A percentile compares a stretch with the other conserved stretches of the same genome.
Evolutionary conservation across 2,329 filamentous ascomycete genomes (phyloP).

Genomic region (Paraphoma sp.): DNA sequence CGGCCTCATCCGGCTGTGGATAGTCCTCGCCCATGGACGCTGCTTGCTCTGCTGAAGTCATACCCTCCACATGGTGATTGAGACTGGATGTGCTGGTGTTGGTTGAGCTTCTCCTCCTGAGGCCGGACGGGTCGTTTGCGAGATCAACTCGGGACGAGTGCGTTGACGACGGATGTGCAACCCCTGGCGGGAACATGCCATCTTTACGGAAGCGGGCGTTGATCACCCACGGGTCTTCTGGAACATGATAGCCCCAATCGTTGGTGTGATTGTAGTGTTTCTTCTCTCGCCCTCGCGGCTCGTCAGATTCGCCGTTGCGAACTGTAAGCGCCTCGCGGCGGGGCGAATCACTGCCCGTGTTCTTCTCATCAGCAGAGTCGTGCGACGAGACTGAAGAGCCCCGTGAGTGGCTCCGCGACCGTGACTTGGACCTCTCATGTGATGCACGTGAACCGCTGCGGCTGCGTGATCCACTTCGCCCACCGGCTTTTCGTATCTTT

Average conservation of each 20-base stretch:
- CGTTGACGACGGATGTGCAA: conserved; percentile 57
- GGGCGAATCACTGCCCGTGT: conserved; percentile 16
- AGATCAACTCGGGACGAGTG: conserved; percentile 59
- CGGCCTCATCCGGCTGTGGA: conserved; percentile 65
- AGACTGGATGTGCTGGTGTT: conserved; percentile 39
- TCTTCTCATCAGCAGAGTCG: conserved; percentile 33
- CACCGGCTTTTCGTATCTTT: conserved; percentile 48
- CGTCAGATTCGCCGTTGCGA: conserved; percentile 31
- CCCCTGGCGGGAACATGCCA: conserved; percentile 68
- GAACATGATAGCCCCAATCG: conserved; percentile 77
- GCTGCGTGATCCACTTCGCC: conserved; percentile 46
- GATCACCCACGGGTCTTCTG: conserved; percentile 94
- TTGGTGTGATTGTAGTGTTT: conserved; percentile 55
- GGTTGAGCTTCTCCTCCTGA: conserved; percentile 40
- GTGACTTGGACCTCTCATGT: conserved; percentile 41
- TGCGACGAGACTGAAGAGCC: conserved; percentile 42
- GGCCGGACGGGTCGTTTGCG: conserved; percentile 28
- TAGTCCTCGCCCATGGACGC: conserved; percentile 29
- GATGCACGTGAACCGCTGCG: conserved; percentile 36
- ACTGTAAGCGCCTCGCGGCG: conserved; percentile 38
- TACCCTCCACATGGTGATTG: conserved; percentile 37
- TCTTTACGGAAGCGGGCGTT: conserved; percentile 86
- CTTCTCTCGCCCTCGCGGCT: conserved; percentile 44
- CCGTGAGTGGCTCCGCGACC: conserved; percentile 40
- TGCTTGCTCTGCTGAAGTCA: conserved; percentile 21